Conservation (phyloP, 2,329 filamentous ascomycete species). For the Chrysoporthe austroafricana region DNA sequence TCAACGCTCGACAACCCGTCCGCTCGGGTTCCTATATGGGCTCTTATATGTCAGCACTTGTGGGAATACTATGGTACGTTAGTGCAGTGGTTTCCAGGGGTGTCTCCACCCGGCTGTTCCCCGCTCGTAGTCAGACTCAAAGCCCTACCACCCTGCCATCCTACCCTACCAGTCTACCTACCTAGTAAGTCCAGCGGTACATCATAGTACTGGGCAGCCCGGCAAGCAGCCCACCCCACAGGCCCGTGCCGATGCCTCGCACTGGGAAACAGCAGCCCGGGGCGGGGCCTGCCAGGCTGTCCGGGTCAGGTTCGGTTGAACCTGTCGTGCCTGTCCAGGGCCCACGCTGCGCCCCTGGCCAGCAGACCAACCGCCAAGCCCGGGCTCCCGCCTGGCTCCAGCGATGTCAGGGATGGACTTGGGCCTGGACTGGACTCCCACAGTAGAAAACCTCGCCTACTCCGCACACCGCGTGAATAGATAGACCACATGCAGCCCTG, state of each 20-base stretch:
- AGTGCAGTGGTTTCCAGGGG: not conserved
- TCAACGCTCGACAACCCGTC: not conserved
- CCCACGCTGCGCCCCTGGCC: not conserved
- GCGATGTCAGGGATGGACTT: slow-evolving; percentile 4
- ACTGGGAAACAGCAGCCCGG: not conserved
- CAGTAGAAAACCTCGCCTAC: not conserved
- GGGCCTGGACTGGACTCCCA: not conserved
- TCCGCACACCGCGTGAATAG: not conserved
- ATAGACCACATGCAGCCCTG: not conserved
- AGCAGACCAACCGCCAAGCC: slow-evolving; percentile 1
- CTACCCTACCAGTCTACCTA: no score
- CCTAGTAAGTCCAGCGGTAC: no score
- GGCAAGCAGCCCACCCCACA: not conserved
- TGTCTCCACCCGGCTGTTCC: not conserved
- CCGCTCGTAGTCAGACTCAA: not conserved
- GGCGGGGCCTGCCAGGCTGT: not conserved
- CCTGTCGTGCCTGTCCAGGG: no score
- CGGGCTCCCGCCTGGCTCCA: not conserved
- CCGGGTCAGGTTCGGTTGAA: no score
- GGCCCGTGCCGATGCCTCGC: not conserved
- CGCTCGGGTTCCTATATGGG: not conserved
- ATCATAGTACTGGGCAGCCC: not conserved
- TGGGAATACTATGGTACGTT: not conserved
- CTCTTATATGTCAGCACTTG: slow-evolving; percentile 1
- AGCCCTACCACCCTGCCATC: not conserved